Base-by-base conservation (phyloP, 805 yeast species). In the Yarrowia alimentaria region DNA sequence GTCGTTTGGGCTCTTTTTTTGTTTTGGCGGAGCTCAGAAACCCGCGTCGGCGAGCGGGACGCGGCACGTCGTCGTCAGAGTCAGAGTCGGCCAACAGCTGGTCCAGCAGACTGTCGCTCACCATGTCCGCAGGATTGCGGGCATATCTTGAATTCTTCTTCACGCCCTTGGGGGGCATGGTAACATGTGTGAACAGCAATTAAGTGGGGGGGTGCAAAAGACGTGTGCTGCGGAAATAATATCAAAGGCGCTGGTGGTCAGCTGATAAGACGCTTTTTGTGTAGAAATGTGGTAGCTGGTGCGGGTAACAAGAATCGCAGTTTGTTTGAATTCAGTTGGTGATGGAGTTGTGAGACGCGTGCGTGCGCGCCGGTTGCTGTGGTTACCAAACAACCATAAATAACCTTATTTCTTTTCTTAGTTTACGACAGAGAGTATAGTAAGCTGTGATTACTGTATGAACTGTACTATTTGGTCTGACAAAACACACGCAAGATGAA, bases 131-230 rank as follows among this genome's bases (percentile, higher is more conserved):
- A 21, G 24, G 8, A 21, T 21, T 6, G 24, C 24, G 21, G 14
- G 13, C 20, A 29, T 24, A 22, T 29, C 43, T 26, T 9, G 17
- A 33, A 26, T 28, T 40, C 26, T 26, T 40, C 26, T 26, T 40
- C 30, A 24, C 19, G 47, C 47, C 47, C 47, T 40, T 40, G 11
- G 47, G 22, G 47, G 47, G 47, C 47, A 40, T 40, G 47, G 33
- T 38, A 38, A 18, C 47, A 40, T 40, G 33, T 6, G 29, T 26
- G 5, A 19, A 25, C 24, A 26, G 33, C 47, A 40, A 40, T 11
- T 6, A 24, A 14, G 22, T n/a, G n/a, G n/a, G n/a, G n/a, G n/a
- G n/a, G n/a, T n/a, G n/a, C n/a, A n/a, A n/a, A n/a, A n/a, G n/a
- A n/a, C n/a, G n/a, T n/a, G n/a, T n/a, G n/a, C n/a, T n/a, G n/a